A percentile compares a stretch with the other conserved stretches of the same genome.
Conservation (phyloP, 306 rosid species). For the Chamaecrista fasciculata region DNA sequence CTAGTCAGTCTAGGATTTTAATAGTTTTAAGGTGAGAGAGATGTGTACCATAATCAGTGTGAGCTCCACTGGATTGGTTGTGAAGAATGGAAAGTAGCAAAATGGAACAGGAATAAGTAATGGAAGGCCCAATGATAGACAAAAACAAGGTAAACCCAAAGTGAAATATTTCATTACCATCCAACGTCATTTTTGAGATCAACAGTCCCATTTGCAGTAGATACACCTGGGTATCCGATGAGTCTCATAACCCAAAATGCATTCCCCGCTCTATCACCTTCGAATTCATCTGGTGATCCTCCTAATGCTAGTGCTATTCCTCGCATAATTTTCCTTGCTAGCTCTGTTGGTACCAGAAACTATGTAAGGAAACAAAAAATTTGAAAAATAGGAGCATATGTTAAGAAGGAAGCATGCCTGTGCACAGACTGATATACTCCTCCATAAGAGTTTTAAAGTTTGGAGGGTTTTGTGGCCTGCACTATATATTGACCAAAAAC, state of each 20-base stretch:
- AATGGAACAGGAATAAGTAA: conserved; percentile 34
- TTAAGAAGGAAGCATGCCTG: conserved; percentile 50
- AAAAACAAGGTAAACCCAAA: conserved; percentile 12
- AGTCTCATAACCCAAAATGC: conserved; percentile 90
- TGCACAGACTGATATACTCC: conserved; percentile 71
- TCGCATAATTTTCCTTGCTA: conserved; percentile 78
- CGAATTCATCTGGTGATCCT: conserved; percentile 85
- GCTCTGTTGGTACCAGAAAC: conserved; percentile 49
- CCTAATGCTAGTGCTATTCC: conserved; percentile 89
- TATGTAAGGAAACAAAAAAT: neutral
- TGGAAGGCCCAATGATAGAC: conserved; percentile 14
- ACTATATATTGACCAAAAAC: conserved; percentile 26
- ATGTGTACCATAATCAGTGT: conserved; percentile 23
- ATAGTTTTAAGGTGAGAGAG: conserved; percentile 23
- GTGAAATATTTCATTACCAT: conserved; percentile 54
- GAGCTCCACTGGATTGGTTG: conserved; percentile 20
- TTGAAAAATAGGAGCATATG: neutral
- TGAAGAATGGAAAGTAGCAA: conserved; percentile 20
- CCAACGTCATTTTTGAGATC: conserved; percentile 56
- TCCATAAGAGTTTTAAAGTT: conserved; percentile 59
- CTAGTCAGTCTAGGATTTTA: neutral
- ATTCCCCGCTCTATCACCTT: conserved; percentile 88
- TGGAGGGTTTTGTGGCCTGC: conserved; percentile 80
- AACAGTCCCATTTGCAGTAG: conserved; percentile 39
- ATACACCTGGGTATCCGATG: conserved; percentile 68